Conservation (phyloP, 164 flowering plant species). For the Protea cynaroides region DNA sequence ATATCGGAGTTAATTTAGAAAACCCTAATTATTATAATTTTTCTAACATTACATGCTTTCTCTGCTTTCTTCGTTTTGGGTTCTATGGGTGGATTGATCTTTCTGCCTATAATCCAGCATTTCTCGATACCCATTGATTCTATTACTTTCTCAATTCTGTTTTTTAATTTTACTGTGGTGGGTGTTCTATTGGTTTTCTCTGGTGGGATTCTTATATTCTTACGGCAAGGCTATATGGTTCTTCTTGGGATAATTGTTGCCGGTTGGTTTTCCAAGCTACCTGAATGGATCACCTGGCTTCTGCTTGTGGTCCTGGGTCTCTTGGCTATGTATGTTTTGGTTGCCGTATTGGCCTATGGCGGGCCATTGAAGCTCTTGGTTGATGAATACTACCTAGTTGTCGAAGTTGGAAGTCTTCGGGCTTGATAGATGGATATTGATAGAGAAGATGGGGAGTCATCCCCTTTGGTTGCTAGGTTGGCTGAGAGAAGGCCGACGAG, state of each 20-base stretch:
- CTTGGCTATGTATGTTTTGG: conserved; percentile 86
- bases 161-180: conserved; percentile 59
- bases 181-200: conserved; percentile 67
- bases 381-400: conserved; percentile 15
- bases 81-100: conserved; percentile 68
- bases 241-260: conserved; percentile 70
- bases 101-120: conserved; percentile 50
- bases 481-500: conserved; percentile 15
- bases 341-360: conserved; percentile 81
- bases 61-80: conserved; percentile 64
- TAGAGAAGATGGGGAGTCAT: conserved; percentile 37
- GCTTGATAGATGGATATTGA: conserved; percentile 3
- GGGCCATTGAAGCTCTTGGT: conserved; percentile 87
- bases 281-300: conserved; percentile 94
- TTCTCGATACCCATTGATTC: conserved; percentile 65
- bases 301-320: conserved; percentile 65
- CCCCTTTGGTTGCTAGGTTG: conserved; percentile 39
- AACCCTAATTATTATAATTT: too few relatives aligned
- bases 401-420: conserved; percentile 7
- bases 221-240: conserved; percentile 72
- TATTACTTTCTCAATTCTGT: conserved; percentile 42
- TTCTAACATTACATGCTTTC: too few relatives aligned
- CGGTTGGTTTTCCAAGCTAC: conserved; percentile 78
- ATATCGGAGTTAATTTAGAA: too few relatives aligned
- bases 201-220: conserved; percentile 53